A percentile compares a stretch with the other conserved stretches of the same genome.
These are phyloP conservation scores for Toxicodendron radicans DNA, from an alignment of 345 rosid genomes.

Conservation along the genomic window DNA sequence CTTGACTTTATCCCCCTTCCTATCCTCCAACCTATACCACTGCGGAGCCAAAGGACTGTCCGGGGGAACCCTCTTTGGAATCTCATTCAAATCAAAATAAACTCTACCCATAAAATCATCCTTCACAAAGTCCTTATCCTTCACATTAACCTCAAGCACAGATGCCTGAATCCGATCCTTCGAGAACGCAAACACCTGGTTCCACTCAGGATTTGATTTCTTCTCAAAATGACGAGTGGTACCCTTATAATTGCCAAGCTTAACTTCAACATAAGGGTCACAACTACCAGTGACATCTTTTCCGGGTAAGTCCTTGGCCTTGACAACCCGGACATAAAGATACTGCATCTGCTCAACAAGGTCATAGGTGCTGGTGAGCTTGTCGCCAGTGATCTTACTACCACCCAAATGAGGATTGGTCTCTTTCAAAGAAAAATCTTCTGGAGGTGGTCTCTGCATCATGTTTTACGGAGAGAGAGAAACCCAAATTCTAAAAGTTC, in stretches of 20 bases:
- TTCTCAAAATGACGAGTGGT: conserved; percentile 81
- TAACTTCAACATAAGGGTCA: conserved; percentile 91
- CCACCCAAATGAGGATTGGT: conserved; percentile 90
- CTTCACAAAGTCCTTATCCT: conserved; percentile 80
- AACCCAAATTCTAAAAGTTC: conserved; percentile 17
- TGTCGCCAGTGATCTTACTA: conserved; percentile 68
- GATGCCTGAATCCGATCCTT: conserved; percentile 88
- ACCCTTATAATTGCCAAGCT: conserved; percentile 86
- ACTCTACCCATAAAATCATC: conserved; percentile 84
- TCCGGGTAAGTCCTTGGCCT: conserved; percentile 82
- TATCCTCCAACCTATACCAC: conserved; percentile 86
- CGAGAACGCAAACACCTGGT: conserved; percentile 82
- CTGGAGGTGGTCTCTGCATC: conserved; percentile 84
- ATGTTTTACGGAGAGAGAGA: conserved; percentile 20
- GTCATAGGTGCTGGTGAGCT: conserved; percentile 88
- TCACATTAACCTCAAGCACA: conserved; percentile 67
- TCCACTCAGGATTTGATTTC: conserved; percentile 86
- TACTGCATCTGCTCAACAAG: conserved; percentile 96
- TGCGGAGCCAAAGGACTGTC: conserved; percentile 95
- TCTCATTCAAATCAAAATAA: conserved; percentile 69
- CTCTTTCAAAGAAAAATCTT: conserved; percentile 78
- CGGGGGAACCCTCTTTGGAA: conserved; percentile 89
- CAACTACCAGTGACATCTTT: conserved; percentile 88
- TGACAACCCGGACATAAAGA: conserved; percentile 86
- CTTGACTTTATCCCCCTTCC: conserved; percentile 59